Evolutionary conservation across 2,329 filamentous ascomycete species (phyloP), one percentile per base, ranked within the genome.

Genomic region (Phyllosticta citribraziliensis): DNA sequence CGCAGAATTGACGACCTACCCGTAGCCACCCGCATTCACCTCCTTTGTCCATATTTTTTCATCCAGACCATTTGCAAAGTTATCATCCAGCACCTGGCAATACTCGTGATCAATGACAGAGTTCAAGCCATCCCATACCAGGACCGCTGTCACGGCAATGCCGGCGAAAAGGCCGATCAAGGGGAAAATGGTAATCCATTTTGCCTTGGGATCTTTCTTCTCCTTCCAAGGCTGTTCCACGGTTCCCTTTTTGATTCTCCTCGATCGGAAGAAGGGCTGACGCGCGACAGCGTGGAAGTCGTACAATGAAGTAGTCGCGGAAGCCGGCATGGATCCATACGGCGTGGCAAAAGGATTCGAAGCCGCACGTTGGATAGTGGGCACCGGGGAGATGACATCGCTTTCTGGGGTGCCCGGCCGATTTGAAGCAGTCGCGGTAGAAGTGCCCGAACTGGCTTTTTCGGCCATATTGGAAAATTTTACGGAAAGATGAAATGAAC

Each of bases 141-240:
- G 75, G 67, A 92, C 83, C 1, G 80, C 89, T 0, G 87, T 83
- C 51, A 92, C 75, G 2, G 72, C 82, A 40, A 93, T 71, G 14
- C 90, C 90, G 14, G 91, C 63, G 2, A 85, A 55, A 56, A 94
- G 83, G 55, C 89, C 89, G 24, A 90, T 71, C 52, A 91, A 70
- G 2, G 89, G 89, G 62, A 95, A 82, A 64, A 93, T 91, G 2
- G 87, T 91, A 9, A 90, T 85, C 89, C 89, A 94, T 77, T 91
- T 94, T 79, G 93, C 88, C 72, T 85, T 88, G 12, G 87, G 86
- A 66, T 92, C 87, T 62, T 79, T 84, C 70, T 85, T 86, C n/a
- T 82, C 74, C 50, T 88, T 74, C 90, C 90, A 94, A 12, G 89
- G 88, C 75, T 89, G 87, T 70, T 91, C 86, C 2, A 89, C 74